Percentiles rank a stretch among this genome's conserved stretches.
Conservation (phyloP, 2,329 filamentous ascomycete species). For the Aspergillus viridinutans region DNA sequence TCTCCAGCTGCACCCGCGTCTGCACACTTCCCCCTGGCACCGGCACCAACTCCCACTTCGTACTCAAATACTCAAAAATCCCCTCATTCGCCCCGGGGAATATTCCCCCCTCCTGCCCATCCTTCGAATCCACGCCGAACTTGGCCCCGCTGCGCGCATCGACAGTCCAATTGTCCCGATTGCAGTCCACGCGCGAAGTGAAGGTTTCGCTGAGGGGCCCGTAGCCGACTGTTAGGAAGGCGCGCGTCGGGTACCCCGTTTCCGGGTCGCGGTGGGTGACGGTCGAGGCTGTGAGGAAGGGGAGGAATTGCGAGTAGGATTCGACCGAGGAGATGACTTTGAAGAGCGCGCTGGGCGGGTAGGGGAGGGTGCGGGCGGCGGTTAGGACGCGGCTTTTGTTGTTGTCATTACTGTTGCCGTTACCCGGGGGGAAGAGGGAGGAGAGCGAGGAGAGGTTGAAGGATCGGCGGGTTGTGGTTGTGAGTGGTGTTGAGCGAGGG, state of each 20-base stretch:
- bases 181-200: constrained; percentile 72
- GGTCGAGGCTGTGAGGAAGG: constrained; percentile 74
- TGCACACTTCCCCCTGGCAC: constrained; percentile 33
- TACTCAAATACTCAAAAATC: constrained; percentile 43
- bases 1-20: constrained; percentile 70
- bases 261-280: constrained; percentile 68
- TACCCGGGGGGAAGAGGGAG: constrained; percentile 22
- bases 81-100: constrained; percentile 45
- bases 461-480: constrained; percentile 9
- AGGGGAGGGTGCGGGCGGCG: constrained; percentile 72
- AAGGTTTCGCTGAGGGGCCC: constrained; percentile 79
- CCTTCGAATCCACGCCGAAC: constrained; percentile 54
- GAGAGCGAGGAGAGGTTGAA: constrained; percentile 29
- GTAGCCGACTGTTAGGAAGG: constrained; percentile 80
- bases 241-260: constrained; percentile 60
- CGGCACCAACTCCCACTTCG: constrained; percentile 42
- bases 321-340: constrained; percentile 82
- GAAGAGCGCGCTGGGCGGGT: constrained; percentile 69
- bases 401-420: constrained; percentile 16
- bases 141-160: constrained; percentile 60
- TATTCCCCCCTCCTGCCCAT: constrained; percentile 53
- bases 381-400: constrained; percentile 61
- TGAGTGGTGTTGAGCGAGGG: constrained; percentile 5
- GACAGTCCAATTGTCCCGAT: constrained; percentile 62
- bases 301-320: constrained; percentile 81